Percentiles rank a stretch among this genome's conserved stretches.
Conservation (phyloP, 2,329 filamentous ascomycete species). For the Venturia aucupariae region DNA sequence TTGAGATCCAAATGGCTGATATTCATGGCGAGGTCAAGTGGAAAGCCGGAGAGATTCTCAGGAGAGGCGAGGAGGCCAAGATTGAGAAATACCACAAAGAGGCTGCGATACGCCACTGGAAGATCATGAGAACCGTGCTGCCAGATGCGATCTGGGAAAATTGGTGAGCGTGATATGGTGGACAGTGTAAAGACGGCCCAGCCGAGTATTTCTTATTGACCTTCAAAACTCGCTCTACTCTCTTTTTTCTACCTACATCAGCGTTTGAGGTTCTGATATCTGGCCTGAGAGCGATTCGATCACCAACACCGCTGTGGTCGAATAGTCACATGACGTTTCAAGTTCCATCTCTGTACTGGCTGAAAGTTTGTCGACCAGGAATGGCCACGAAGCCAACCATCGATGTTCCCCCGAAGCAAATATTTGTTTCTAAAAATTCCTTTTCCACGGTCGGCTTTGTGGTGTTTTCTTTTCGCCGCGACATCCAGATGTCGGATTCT, state of each 20-base stretch:
- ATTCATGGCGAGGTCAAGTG: slow-evolving; percentile 37
- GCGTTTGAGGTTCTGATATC: neutral
- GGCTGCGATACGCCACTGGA: slow-evolving; percentile 80
- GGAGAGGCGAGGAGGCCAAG: slow-evolving; percentile 53
- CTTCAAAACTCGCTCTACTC: neutral
- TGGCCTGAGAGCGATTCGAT: neutral
- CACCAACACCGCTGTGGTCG: neutral
- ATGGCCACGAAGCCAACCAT: neutral
- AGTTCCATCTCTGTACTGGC: neutral
- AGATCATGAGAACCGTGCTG: slow-evolving; percentile 78
- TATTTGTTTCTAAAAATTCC: neutral
- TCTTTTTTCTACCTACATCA: neutral
- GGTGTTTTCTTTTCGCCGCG: neutral
- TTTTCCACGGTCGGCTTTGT: neutral
- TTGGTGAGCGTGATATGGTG: slow-evolving; percentile 49
- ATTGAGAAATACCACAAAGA: slow-evolving; percentile 63
- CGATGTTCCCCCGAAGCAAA: neutral
- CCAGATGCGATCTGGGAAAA: slow-evolving; percentile 74
- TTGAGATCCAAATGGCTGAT: slow-evolving; percentile 37
- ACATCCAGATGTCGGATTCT: neutral
- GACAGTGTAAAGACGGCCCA: neutral
- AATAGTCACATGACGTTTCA: neutral
- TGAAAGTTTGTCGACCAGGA: neutral
- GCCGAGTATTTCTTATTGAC: neutral
- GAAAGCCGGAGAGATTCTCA: slow-evolving; percentile 41